Conservation (phyloP, 2,329 filamentous ascomycete genomes). For the Teratosphaeria destructans region DNA sequence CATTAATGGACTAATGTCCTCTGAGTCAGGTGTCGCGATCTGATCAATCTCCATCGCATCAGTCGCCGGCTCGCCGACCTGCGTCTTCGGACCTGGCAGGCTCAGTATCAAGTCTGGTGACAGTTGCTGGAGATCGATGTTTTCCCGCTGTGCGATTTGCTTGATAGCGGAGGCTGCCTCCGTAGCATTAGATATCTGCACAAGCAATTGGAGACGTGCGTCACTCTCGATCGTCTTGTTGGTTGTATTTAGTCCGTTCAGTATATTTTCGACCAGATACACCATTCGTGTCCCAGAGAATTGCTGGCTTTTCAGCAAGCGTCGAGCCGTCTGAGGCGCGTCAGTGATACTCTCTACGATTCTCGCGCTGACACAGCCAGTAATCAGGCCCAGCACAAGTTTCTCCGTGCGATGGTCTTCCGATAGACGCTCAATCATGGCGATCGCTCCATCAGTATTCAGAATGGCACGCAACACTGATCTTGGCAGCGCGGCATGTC, state of each 20-base stretch:
- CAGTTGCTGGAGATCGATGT: not conserved
- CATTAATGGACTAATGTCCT: not conserved
- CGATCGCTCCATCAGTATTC: constrained; percentile 42
- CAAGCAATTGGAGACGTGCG: not conserved
- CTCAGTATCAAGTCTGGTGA: not conserved
- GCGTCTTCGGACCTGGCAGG: not conserved
- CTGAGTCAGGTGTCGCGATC: not conserved
- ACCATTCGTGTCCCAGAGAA: not conserved
- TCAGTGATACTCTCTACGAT: not conserved
- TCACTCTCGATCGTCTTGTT: not conserved
- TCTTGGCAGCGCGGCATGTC: constrained; percentile 56
- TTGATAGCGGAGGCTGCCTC: not conserved
- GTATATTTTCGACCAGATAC: not conserved
- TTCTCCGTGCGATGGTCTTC: constrained; percentile 7
- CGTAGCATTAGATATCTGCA: not conserved
- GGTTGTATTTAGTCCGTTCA: not conserved
- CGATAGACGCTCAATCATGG: not conserved
- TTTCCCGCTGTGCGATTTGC: not conserved
- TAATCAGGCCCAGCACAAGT: constrained; percentile 12
- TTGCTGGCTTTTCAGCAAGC: not conserved
- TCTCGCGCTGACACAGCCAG: not conserved
- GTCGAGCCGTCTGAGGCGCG: not conserved
- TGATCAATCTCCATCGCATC: not conserved
- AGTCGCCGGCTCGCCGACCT: not conserved
- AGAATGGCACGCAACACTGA: constrained; percentile 60